A percentile compares a stretch with the other conserved stretches of the same genome.
These are phyloP conservation scores for Aspergillus costaricaensis DNA, from an alignment of 2,329 filamentous ascomycete genomes.

Conservation along the genomic window DNA sequence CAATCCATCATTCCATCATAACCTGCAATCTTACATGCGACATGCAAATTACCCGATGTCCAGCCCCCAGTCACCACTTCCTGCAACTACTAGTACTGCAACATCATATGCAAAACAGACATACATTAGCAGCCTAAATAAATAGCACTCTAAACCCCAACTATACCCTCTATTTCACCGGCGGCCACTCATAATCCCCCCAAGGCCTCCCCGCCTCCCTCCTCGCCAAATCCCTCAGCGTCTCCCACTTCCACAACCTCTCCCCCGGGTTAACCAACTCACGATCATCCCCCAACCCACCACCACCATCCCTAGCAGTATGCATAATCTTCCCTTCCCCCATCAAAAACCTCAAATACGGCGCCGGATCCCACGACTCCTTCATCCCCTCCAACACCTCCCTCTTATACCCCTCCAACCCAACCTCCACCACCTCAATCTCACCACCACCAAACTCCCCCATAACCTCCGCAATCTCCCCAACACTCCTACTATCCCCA, in stretches of 20 bases:
- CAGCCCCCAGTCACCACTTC: no score
- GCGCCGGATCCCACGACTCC: slow-evolving; percentile 27
- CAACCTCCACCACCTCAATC: slow-evolving; percentile 27
- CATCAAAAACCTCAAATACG: slow-evolving; percentile 39
- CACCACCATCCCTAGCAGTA: slow-evolving; percentile 9
- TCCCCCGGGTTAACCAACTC: slow-evolving; percentile 33
- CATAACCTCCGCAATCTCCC: slow-evolving; percentile 31
- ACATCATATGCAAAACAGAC: neutral
- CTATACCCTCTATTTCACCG: neutral
- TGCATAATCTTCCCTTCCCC: slow-evolving; percentile 33
- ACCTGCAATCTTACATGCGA: no score
- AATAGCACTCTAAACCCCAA: no score
- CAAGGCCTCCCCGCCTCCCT: slow-evolving; percentile 30
- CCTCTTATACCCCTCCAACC: slow-evolving; percentile 28
- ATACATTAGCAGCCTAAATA: neutral
- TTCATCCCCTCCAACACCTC: slow-evolving; percentile 6
- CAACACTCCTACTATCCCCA: slow-evolving; percentile 29
- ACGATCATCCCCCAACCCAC: slow-evolving; percentile 31
- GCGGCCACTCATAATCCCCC: slow-evolving; percentile 20
- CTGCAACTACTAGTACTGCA: no score
- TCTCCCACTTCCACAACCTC: slow-evolving; percentile 34
- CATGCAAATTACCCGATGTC: no score
- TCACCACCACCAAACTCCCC: slow-evolving; percentile 23
- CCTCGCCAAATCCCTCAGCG: slow-evolving; percentile 28
- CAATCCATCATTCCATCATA: no score